Evolutionary conservation across 2,329 filamentous ascomycete species (phyloP).

Genomic region (Orbilia brochopaga): DNA sequence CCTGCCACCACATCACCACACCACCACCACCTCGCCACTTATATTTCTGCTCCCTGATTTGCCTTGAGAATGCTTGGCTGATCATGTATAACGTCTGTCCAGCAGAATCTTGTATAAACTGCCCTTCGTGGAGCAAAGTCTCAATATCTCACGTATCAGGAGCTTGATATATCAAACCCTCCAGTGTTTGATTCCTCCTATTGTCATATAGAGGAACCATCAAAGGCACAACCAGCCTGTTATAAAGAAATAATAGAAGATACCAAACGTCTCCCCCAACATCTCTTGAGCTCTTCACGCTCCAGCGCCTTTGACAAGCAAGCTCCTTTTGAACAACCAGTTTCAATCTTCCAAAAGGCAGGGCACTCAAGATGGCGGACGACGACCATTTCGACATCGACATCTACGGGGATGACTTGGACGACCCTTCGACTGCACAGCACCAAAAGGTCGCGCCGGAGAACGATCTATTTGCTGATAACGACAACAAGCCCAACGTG

Average conservation of each 20-base stretch:
- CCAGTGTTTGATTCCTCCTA: conserved; percentile 48
- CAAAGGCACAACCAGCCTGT: conserved; percentile 48
- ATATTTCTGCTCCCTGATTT: conserved; percentile 31
- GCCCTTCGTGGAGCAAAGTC: conserved; percentile 49
- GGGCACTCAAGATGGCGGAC: conserved; percentile 66
- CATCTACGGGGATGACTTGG: conserved; percentile 67
- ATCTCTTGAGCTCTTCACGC: conserved; percentile 16
- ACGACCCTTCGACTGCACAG: conserved; percentile 57
- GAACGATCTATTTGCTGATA: conserved; percentile 57
- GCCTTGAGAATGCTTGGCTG: conserved; percentile 47
- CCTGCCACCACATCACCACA: too few species aligned
- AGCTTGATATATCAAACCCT: conserved; percentile 45
- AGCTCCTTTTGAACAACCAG: too few species aligned
- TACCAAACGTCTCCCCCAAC: conserved; percentile 22
- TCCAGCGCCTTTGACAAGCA: conserved; percentile 31
- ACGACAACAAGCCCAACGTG: conserved; percentile 33
- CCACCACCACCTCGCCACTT: conserved; percentile 22
- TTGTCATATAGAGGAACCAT: conserved; percentile 52
- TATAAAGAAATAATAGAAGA: conserved; percentile 49
- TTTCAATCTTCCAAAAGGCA: too few species aligned
- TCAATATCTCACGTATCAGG: conserved; percentile 48
- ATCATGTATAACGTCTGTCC: conserved; percentile 48
- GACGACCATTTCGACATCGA: conserved; percentile 73
- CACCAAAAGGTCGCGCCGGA: conserved; percentile 57
- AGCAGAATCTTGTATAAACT: conserved; percentile 49